Evolutionary conservation across 345 rosid species (phyloP).

Genomic region (Salix udensis): DNA sequence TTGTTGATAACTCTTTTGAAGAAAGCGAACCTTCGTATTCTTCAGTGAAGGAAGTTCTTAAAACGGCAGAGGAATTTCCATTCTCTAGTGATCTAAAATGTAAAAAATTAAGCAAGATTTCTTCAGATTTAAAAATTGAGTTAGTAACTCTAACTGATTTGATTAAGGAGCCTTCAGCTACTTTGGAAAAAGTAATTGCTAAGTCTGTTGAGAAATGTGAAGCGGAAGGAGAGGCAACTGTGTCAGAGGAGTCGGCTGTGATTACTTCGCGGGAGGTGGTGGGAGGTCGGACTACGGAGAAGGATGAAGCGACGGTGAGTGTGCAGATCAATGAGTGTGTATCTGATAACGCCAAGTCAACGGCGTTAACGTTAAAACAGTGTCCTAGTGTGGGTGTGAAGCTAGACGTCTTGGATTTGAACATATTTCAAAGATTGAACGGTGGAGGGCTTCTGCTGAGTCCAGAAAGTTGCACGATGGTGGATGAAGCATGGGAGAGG

Average conservation of each 20-base stretch:
- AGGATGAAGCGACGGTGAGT: conserved; percentile 15
- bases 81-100: neutral
- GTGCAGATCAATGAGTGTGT: conserved; percentile 8
- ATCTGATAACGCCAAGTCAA: conserved; percentile 5
- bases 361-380: conserved; percentile 25
- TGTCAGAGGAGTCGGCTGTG: neutral
- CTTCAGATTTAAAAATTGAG: neutral
- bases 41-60: neutral
- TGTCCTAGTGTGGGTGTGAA: conserved; percentile 38
- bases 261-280: neutral
- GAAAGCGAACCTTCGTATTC: neutral
- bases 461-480: conserved; percentile 28
- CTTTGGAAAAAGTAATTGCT: neutral
- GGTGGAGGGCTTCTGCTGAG: conserved; percentile 15
- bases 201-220: neutral
- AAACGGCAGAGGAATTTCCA: neutral
- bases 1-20: neutral
- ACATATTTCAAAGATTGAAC: conserved; percentile 10
- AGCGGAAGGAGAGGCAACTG: neutral
- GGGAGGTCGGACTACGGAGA: neutral
- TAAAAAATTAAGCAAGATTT: neutral
- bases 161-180: neutral
- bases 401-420: conserved; percentile 21
- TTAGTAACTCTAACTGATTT: neutral
- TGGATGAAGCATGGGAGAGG: conserved; percentile 51